A percentile compares a stretch with the other conserved stretches of the same genome.
Conservation (phyloP, 2,329 filamentous ascomycete species). For the Peltaster fructicola region DNA sequence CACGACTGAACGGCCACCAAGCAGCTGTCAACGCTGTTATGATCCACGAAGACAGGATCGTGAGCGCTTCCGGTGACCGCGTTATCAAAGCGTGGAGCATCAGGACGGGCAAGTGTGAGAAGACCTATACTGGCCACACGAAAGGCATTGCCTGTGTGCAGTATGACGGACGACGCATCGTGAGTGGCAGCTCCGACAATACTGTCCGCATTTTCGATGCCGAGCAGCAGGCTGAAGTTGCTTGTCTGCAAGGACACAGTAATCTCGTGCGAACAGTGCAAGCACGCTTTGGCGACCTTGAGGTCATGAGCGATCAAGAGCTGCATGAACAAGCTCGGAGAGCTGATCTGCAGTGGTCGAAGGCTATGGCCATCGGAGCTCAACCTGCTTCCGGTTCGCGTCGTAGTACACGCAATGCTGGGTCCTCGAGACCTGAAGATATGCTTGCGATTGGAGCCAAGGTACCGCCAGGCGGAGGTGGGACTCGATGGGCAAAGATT, state of each 20-base stretch:
- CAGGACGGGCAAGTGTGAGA: conserved; percentile 54
- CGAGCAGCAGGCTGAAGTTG: conserved; percentile 70
- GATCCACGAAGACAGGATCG: conserved; percentile 67
- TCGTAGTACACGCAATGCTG: conserved; percentile 39
- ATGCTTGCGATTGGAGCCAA: conserved; percentile 69
- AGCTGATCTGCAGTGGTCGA: conserved; percentile 57
- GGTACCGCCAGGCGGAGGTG: conserved; percentile 77
- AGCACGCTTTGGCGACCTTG: conserved; percentile 79
- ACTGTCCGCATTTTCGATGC: conserved; percentile 92
- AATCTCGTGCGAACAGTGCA: conserved; percentile 88
- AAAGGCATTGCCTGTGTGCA: conserved; percentile 98
- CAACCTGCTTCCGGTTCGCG: conserved; percentile 15
- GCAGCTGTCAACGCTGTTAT: conserved; percentile 96
- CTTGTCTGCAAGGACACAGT: conserved; percentile 63
- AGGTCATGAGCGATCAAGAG: conserved; percentile 53
- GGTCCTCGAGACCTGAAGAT: conserved; percentile 56
- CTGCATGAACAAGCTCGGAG: conserved; percentile 54
- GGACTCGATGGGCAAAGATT: conserved; percentile 79
- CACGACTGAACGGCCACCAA: conserved; percentile 62
- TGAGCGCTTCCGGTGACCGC: conserved; percentile 87
- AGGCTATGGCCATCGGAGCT: conserved; percentile 32
- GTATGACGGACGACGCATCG: conserved; percentile 81
- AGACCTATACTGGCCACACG: conserved; percentile 68
- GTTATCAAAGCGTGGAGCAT: conserved; percentile 93
- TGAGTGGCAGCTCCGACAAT: conserved; percentile 91